Evolutionary conservation across 345 rosid genomes (phyloP).

Genomic region (Balakata baccata): DNA sequence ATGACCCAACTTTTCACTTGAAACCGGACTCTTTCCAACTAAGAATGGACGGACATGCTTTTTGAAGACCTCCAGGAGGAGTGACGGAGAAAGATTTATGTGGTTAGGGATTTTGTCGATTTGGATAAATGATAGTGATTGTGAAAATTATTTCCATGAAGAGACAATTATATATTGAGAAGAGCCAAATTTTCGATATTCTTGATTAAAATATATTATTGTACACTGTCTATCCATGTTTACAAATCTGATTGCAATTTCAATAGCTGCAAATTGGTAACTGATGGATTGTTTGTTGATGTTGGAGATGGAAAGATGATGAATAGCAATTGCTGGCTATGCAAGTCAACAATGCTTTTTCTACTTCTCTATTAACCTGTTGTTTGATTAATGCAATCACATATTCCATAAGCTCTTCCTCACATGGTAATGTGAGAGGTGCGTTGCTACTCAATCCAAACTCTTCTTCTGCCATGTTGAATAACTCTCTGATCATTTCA

Average conservation of each 20-base stretch:
- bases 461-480: conserved; percentile 13
- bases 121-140: no score
- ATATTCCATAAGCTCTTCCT: background rate
- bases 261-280: conserved; percentile 7
- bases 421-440: conserved; percentile 15
- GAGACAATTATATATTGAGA: no score
- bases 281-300: background rate
- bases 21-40: no score
- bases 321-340: background rate
- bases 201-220: background rate
- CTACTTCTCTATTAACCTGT: background rate
- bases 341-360: background rate
- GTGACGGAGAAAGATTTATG: no score
- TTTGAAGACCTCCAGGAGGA: no score
- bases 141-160: no score
- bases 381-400: conserved; percentile 1
- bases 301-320: background rate
- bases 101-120: no score
- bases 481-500: conserved; percentile 5
- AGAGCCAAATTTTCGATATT: no score
- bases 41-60: no score
- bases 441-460: background rate
- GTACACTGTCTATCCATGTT: background rate
- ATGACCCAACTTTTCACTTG: no score
- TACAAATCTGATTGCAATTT: background rate